Base-by-base conservation (phyloP, 2,329 filamentous ascomycete genomes). In the Aspergillus quadrilineatus region DNA sequence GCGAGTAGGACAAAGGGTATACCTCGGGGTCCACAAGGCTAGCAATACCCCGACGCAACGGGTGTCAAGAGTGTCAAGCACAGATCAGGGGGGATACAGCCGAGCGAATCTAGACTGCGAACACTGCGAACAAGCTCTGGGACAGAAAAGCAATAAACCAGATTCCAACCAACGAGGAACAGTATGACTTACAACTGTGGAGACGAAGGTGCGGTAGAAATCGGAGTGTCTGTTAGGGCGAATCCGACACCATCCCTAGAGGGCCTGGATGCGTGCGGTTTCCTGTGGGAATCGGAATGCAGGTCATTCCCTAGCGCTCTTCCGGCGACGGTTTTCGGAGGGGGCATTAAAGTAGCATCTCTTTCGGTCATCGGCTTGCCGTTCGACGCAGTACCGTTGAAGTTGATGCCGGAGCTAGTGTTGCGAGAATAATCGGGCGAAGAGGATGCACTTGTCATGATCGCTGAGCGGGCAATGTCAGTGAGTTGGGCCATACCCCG, bases 211-310 rank as follows among this genome's bases (percentile, higher is more conserved):
- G 82, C 82, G 61, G 85, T 87, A 56, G 84, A 81, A 67, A 78
- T 69, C 58, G 85, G 85, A 59, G 85, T 88, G 72, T 88, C 85
- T 63, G 80, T 84, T 70, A 86, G 68, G 36, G 83, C 81, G 51
- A 68, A 70, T 58, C 82, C 81, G 65, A 82, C 76, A 65, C 79
- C 79, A 67, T 77, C 71, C 67, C 73, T 22, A 22, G 22, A 22
- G 22, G 22, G 22, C 22, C 22, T 74, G 65, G 71, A 67, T 61
- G 62, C 61, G 61, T 66, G 70, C 45, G 67, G 69, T 54, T 65
- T 62, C 62, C 65, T 70, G 65, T 72, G 69, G 69, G 59, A 63
- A 69, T 74, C 72, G 65, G 70, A 67, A 71, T 72, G 70, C 65
- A 72, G 55, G 55, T 73, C 73, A 66, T 69, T 75, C 44, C 72